These are phyloP conservation scores for Fusarium stilboides DNA, from an alignment of 2,329 filamentous ascomycete genomes.

Conservation along the genomic window DNA sequence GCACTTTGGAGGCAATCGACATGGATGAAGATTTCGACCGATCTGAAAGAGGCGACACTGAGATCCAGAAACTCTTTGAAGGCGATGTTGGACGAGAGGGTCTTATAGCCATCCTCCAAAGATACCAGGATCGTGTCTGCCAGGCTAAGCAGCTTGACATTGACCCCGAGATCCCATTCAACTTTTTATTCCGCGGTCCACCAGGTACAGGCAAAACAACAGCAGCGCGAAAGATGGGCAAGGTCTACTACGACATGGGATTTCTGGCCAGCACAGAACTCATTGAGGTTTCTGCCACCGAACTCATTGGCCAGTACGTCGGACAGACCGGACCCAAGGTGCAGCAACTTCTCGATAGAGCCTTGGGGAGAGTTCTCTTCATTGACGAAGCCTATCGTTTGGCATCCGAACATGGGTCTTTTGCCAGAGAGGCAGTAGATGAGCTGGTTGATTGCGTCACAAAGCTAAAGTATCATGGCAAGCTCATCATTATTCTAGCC, in stretches of 20 bases:
- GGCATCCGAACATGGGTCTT: constrained; percentile 61
- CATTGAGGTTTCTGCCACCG: constrained; percentile 76
- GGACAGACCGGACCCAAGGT: constrained; percentile 81
- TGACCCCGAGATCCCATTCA: constrained; percentile 71
- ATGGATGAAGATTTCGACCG: constrained; percentile 77
- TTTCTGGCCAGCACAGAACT: constrained; percentile 74
- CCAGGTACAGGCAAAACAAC: constrained; percentile 82
- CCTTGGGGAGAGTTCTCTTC: constrained; percentile 77
- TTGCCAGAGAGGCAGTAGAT: constrained; percentile 70
- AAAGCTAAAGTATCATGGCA: constrained; percentile 70
- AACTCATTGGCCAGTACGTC: constrained; percentile 77
- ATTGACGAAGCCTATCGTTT: constrained; percentile 82
- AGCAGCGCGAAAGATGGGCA: constrained; percentile 80
- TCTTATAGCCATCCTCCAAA: constrained; percentile 67
- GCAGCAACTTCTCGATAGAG: constrained; percentile 68
- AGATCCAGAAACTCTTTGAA: constrained; percentile 69
- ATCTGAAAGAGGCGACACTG: constrained; percentile 56
- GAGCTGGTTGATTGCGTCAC: constrained; percentile 68
- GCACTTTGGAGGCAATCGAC: constrained; percentile 82
- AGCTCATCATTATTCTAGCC: constrained; percentile 77
- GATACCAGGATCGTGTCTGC: constrained; percentile 65
- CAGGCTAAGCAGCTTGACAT: constrained; percentile 46
- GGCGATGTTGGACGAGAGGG: constrained; percentile 72
- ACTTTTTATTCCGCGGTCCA: constrained; percentile 76
- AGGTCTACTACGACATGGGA: constrained; percentile 82